These are phyloP conservation scores for Cystoisospora suis DNA, from an alignment of 169 alveolate genomes.

Conservation along the genomic window DNA sequence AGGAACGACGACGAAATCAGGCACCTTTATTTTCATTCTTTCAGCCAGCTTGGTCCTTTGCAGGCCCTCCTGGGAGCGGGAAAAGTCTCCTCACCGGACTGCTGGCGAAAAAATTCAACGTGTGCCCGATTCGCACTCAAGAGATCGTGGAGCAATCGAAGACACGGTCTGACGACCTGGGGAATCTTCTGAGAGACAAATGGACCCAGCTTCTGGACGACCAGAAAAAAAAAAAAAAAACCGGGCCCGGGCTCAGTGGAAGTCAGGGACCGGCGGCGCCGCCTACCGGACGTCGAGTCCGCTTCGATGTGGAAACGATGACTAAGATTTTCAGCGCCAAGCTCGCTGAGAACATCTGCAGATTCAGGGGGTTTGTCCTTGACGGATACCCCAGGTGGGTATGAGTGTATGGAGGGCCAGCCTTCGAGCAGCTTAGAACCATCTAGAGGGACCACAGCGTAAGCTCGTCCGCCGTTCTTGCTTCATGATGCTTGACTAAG, in stretches of 20 bases:
- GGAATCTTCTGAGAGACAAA: not conserved
- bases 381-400: constrained; percentile 88
- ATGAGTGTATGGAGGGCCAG: no score
- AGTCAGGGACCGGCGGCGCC: not conserved
- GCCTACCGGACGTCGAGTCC: not conserved
- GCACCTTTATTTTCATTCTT: no score
- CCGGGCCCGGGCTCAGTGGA: not conserved
- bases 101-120: constrained; percentile 80
- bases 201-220: constrained; percentile 20
- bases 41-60: not conserved
- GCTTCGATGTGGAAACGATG: constrained; percentile 28
- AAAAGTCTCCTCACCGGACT: constrained; percentile 77
- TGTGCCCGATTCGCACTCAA: constrained; percentile 79
- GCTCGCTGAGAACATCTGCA: constrained; percentile 34
- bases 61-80: constrained; percentile 93
- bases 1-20: no score
- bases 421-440: no score
- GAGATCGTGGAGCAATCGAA: constrained; percentile 72
- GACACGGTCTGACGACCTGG: not conserved
- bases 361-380: constrained; percentile 78
- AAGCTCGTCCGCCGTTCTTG: no score
- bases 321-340: not conserved
- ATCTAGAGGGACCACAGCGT: no score
- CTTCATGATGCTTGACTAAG: no score
- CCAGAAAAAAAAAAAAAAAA: not conserved